Percentiles rank a stretch among this genome's conserved stretches.
These are phyloP conservation scores for Austropuccinia psidii DNA, from an alignment of 1,284 basidiomycete genomes.

Conservation along the genomic window DNA sequence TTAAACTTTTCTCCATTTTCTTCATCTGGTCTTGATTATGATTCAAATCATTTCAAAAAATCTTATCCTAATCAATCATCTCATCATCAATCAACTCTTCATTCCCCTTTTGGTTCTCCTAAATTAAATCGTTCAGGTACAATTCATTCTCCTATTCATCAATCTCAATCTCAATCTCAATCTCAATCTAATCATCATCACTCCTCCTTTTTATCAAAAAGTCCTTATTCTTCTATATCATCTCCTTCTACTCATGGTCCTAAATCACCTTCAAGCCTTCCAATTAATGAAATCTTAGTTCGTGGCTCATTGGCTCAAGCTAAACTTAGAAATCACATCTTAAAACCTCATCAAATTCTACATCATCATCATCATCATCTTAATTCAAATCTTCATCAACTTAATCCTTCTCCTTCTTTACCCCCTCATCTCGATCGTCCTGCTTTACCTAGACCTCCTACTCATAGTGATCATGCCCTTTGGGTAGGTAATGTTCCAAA, in stretches of 20 bases:
- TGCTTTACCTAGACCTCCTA: background rate
- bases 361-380: no score
- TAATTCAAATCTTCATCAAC: background rate
- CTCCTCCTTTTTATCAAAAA: background rate
- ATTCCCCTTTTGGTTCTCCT: background rate
- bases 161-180: background rate
- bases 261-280: background rate
- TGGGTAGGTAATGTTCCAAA: slow-evolving; percentile 82
- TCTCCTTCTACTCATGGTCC: background rate
- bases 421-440: background rate
- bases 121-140: no score
- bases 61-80: background rate
- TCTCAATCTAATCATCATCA: background rate
- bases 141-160: background rate
- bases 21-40: background rate
- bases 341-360: no score
- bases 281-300: background rate
- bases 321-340: background rate
- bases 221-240: slow-evolving; percentile 1
- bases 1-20: background rate
- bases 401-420: background rate
- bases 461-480: slow-evolving; percentile 78
- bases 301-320: slow-evolving; percentile 10
- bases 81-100: background rate
- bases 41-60: background rate